Evolutionary conservation across 2,329 filamentous ascomycete genomes (phyloP), one percentile per base, ranked within the genome.

Genomic region (Claviceps capensis): DNA sequence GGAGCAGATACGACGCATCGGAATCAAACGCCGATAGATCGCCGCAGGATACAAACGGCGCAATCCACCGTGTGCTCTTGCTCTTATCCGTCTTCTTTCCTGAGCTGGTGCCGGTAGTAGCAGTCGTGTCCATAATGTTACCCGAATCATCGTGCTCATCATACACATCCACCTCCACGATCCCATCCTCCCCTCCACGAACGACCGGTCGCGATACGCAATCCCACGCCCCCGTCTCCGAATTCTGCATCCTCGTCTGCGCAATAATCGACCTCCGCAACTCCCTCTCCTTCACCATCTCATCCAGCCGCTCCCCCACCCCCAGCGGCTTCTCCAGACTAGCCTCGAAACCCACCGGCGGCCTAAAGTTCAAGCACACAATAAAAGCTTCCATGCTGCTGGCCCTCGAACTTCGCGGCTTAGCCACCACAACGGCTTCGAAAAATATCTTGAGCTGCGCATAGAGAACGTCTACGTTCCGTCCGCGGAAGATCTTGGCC

Each of bases 321-420:
- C 85, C 86, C 1, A 93, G 70, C 2, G 86, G 86, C 60, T 83
- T 81, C 60, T 89, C 84, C 4, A 93, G 70, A 60, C 83, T 89
- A 4, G 86, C 82, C 46, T 77, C 78, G 69, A 89, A 93, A 0
- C 85, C 86, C 14, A 73, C 69, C 0, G 91, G 90, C 3, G 88
- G 90, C 22, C 77, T 75, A 65, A 97, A 98, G 55, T 89, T 87
- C 60, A 94, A 78, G 65, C 93, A 96, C 16, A 98, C 91, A 47
- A 98, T 87, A 60, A 98, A 98, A 0, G 93, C 91, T 67, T 98
- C 93, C 19, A 98, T 83, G 67, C 89, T 95, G 68, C 91, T 97
- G 1, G 91, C 93, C n/a, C 93, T 79, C 62, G 88, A 95, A 56
- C 88, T 95, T 51, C 93, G 76, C 2, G 93, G 93, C 72, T 98